phyloP scores from a whole-genome alignment of 352 stramenopile genomes.

The Phytophthora nicotianae region DNA sequence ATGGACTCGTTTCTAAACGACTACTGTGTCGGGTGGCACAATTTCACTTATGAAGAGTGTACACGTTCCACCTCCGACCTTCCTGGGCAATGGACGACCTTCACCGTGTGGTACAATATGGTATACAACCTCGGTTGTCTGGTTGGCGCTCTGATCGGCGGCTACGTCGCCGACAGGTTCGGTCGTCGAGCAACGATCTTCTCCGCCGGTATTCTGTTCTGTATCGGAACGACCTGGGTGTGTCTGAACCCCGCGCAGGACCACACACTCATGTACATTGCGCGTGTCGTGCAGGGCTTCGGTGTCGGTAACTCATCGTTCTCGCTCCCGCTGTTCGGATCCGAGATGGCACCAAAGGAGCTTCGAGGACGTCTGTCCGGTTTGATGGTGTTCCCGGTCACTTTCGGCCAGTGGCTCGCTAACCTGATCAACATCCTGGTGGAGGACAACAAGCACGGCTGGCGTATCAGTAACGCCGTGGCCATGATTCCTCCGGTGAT shows the following conservation, averaged over 20 bases:
- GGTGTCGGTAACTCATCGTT: slow-evolving; percentile 43
- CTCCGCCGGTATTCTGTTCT: slow-evolving; percentile 41
- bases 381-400: slow-evolving; percentile 35
- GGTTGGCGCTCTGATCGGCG: slow-evolving; percentile 40
- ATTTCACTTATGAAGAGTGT: slow-evolving; percentile 46
- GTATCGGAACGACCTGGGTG: slow-evolving; percentile 38
- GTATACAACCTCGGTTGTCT: slow-evolving; percentile 51
- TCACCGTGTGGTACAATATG: slow-evolving; percentile 49
- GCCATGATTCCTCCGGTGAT: slow-evolving; percentile 42
- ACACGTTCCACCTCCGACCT: slow-evolving; percentile 24
- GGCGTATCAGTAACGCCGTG: slow-evolving; percentile 44
- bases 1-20: slow-evolving; percentile 49
- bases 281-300: slow-evolving; percentile 41
- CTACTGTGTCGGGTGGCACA: slow-evolving; percentile 46
- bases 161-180: slow-evolving; percentile 36
- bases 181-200: slow-evolving; percentile 43
- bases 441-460: slow-evolving; percentile 30
- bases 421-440: slow-evolving; percentile 44
- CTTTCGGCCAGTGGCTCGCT: slow-evolving; percentile 38
- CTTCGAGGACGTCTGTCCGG: slow-evolving; percentile 40
- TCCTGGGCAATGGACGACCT: slow-evolving; percentile 39
- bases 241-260: slow-evolving; percentile 25
- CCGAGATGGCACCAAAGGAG: slow-evolving; percentile 49
- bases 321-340: slow-evolving; percentile 43
- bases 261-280: slow-evolving; percentile 34